Evolutionary conservation across 208 protist species (phyloP).

Genomic region (Crithidia brevicula): DNA sequence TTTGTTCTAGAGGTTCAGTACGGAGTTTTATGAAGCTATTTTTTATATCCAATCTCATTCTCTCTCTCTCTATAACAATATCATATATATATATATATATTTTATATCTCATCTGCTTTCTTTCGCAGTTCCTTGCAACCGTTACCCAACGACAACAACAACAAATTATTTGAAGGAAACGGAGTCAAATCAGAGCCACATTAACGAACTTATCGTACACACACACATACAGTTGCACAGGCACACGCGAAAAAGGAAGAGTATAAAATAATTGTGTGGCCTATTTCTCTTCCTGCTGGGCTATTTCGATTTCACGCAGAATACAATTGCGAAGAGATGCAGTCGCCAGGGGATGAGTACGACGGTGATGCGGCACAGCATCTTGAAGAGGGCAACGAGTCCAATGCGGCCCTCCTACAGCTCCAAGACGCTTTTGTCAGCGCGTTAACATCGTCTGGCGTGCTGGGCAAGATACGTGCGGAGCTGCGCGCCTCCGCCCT

Average conservation of each 20-base stretch:
- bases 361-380: constrained; percentile 11
- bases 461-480: constrained; percentile 73
- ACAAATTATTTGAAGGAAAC: no score
- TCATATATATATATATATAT: no score
- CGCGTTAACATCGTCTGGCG: constrained; percentile 61
- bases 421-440: constrained; percentile 74
- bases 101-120: no score
- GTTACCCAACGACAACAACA: no score
- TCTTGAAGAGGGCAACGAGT: constrained; percentile 66
- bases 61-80: no score
- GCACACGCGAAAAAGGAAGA: neutral
- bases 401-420: constrained; percentile 67
- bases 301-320: neutral
- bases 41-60: no score
- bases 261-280: no score
- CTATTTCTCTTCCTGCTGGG: no score
- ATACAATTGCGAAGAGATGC: neutral
- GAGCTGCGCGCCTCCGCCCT: constrained; percentile 75
- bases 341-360: constrained; percentile 24
- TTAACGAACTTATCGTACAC: constrained; percentile 14
- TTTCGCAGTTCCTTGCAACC: no score
- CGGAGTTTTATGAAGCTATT: no score
- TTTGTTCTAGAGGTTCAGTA: no score
- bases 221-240: constrained; percentile 4
- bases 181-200: no score